These are phyloP conservation scores for Tremella fuciformis DNA, from an alignment of 768 basidiomycete genomes.

Conservation along the genomic window DNA sequence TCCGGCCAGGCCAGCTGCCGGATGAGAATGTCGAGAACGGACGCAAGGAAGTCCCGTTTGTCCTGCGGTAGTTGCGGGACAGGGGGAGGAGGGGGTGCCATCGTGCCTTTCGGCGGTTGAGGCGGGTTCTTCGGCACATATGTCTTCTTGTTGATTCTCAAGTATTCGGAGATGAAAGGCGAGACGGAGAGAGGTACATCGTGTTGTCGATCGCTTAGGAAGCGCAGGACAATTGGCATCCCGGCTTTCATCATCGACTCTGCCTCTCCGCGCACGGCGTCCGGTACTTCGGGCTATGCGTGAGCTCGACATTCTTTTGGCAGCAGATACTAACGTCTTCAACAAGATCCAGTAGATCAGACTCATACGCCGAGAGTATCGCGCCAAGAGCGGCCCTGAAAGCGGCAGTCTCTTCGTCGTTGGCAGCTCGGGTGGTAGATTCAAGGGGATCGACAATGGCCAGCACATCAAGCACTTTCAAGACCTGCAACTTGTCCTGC, in stretches of 20 bases:
- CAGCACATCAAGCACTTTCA: constrained; percentile 82
- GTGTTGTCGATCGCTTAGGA: constrained; percentile 85
- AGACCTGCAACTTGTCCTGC: constrained; percentile 78
- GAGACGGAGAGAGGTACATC: constrained; percentile 84
- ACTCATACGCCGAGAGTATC: constrained; percentile 73
- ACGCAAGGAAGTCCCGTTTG: constrained; percentile 71
- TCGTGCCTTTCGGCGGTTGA: constrained; percentile 21
- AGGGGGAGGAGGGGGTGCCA: constrained; percentile 36
- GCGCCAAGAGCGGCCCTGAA: constrained; percentile 86
- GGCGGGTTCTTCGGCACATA: constrained; percentile 53
- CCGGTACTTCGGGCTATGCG: constrained; percentile 53
- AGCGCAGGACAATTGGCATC: constrained; percentile 77
- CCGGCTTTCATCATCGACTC: constrained; percentile 63
- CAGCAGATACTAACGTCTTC: constrained; percentile 61
- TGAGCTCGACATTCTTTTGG: constrained; percentile 1
- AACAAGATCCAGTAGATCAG: constrained; percentile 76
- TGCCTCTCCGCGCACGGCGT: constrained; percentile 65
- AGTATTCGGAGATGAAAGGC: constrained; percentile 70
- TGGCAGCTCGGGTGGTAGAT: constrained; percentile 66
- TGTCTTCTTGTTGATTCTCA: constrained; percentile 70
- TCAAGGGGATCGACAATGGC: constrained; percentile 79
- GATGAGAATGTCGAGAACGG: constrained; percentile 72
- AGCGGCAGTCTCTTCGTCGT: constrained; percentile 78
- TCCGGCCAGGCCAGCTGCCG: constrained; percentile 79
- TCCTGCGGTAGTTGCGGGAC: constrained; percentile 55